Conservation (phyloP, 257 asterid genomes). For the Avicennia marina region DNA sequence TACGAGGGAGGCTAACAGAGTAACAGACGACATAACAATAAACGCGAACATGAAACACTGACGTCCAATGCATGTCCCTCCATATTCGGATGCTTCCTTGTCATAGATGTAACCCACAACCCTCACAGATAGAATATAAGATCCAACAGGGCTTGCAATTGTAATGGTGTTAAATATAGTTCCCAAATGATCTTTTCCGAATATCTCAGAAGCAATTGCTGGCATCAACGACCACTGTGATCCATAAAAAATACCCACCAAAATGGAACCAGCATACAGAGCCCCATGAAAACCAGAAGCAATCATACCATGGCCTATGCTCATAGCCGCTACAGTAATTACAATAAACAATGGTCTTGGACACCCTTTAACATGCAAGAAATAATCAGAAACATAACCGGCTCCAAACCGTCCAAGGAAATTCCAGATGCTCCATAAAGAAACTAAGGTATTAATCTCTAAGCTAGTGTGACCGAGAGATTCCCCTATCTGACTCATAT, state of each 20-base stretch:
- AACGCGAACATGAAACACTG: conserved; percentile 66
- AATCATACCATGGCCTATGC: conserved; percentile 56
- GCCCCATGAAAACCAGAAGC: conserved; percentile 67
- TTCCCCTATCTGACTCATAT: conserved; percentile 50
- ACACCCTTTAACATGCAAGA: conserved; percentile 47
- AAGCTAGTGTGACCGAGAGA: conserved; percentile 44
- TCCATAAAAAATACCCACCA: conserved; percentile 85
- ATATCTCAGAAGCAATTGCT: conserved; percentile 68
- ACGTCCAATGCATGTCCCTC: conserved; percentile 54
- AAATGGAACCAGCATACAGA: conserved; percentile 56
- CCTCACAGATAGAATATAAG: conserved; percentile 68
- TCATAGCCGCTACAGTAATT: conserved; percentile 61
- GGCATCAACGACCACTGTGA: conserved; percentile 98
- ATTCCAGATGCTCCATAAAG: conserved; percentile 95
- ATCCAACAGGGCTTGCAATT: conserved; percentile 68
- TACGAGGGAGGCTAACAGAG: conserved; percentile 59
- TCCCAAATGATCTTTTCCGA: conserved; percentile 67
- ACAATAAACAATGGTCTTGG: conserved; percentile 67
- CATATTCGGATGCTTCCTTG: conserved; percentile 37
- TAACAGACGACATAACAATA: conserved; percentile 60
- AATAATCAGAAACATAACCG: conserved; percentile 72
- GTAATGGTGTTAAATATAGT: conserved; percentile 82
- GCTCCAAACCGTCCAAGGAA: conserved; percentile 85
- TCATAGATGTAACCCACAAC: conserved; percentile 75
- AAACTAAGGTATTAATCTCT: conserved; percentile 59